Conservation (phyloP, 176 grass and related monocot genomes). For the sorghum (Sorghum bicolor) region Sorghum_bicolor_NCBIv3 NC_012871.2:63379001-63379500, state of each 20-base stretch:
- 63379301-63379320: conserved; percentile 22
- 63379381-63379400: conserved; percentile 85
- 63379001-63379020: conserved; percentile 78
- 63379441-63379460: conserved; percentile 75
- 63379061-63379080: background rate
- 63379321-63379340: conserved; percentile 87
- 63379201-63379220: conserved; percentile 94
- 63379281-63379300: background rate
- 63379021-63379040: background rate
- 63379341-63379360: conserved; percentile 64
- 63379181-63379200: conserved; percentile 74
- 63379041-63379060: background rate
- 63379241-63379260: conserved; percentile 80
- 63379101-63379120: conserved; percentile 44
- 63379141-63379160: conserved; percentile 65
- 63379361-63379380: conserved; percentile 68
- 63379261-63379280: conserved; percentile 44
- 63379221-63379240: conserved; percentile 87
- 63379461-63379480: conserved; percentile 79
- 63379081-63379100: background rate
- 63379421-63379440: conserved; percentile 75
- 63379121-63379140: conserved; percentile 70
- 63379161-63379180: conserved; percentile 74
- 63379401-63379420: conserved; percentile 92
- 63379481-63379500: conserved; percentile 64